A percentile compares a stretch with the other conserved stretches of the same genome.
phyloP scores from a whole-genome alignment of 306 rosid species.

The Senna tora region DNA sequence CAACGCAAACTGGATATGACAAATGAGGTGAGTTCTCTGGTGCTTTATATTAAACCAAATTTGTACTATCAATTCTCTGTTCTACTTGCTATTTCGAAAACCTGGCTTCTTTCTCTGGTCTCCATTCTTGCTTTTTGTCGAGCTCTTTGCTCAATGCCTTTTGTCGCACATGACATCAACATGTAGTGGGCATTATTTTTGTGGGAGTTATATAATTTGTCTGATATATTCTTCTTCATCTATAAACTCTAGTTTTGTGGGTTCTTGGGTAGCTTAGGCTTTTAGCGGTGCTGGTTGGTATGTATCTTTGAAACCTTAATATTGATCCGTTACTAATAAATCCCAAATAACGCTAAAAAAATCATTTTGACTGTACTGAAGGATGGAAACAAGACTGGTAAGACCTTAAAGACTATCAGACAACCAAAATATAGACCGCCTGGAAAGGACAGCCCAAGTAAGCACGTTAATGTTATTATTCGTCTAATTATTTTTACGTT shows the following conservation, averaged over 20 bases:
- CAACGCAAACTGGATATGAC: conserved; percentile 89
- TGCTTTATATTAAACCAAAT: background rate
- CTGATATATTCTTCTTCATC: background rate
- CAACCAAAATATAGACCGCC: conserved; percentile 76
- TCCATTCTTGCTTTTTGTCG: background rate
- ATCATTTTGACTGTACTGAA: conserved; percentile 32
- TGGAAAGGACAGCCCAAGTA: conserved; percentile 74
- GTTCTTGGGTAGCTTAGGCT: background rate
- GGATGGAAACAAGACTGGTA: conserved; percentile 67
- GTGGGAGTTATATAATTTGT: background rate
- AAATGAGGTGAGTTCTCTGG: conserved; percentile 58
- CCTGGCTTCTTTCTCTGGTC: background rate
- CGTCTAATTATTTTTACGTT: background rate
- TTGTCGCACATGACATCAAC: background rate
- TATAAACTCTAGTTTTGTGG: background rate
- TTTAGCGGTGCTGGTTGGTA: background rate
- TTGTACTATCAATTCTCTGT: background rate
- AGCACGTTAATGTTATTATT: conserved; percentile 30
- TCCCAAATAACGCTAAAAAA: background rate
- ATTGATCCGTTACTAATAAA: background rate
- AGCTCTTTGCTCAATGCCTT: background rate
- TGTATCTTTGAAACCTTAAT: background rate
- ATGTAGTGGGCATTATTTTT: background rate
- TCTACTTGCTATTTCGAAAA: no score
- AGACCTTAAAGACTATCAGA: conserved; percentile 51